These are phyloP conservation scores for Aaosphaeria pasadenensis DNA, from an alignment of 2,329 filamentous ascomycete genomes.

Conservation along the genomic window DNA sequence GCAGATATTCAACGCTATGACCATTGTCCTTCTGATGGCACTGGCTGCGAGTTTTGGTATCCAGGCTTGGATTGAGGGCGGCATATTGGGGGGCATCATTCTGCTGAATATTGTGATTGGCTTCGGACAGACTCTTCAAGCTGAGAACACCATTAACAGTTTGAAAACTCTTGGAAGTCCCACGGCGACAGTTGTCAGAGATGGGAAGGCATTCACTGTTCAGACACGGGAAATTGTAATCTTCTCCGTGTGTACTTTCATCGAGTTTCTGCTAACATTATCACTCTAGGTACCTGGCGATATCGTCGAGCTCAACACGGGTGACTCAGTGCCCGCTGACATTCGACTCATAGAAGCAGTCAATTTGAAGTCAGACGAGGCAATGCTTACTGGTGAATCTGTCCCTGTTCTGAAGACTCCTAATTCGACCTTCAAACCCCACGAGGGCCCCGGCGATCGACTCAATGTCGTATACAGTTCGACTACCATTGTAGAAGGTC, in stretches of 20 bases:
- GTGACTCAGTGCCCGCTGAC: conserved; percentile 69
- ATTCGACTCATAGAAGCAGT: conserved; percentile 60
- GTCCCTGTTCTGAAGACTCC: conserved; percentile 64
- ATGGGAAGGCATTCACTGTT: conserved; percentile 52
- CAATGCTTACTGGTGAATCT: conserved; percentile 68
- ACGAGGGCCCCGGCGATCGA: conserved; percentile 64
- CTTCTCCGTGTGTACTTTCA: background rate
- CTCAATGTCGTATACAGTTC: conserved; percentile 68
- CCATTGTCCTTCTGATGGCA: conserved; percentile 54
- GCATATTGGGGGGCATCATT: conserved; percentile 45
- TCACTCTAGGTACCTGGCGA: conserved; percentile 51
- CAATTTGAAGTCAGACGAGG: conserved; percentile 74
- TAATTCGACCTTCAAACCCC: conserved; percentile 50
- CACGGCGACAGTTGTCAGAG: conserved; percentile 48
- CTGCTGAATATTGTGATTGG: conserved; percentile 45
- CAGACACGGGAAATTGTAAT: conserved; percentile 57
- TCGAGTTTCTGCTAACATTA: background rate
- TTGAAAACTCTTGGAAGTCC: conserved; percentile 46
- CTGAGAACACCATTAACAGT: conserved; percentile 50
- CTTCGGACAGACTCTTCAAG: conserved; percentile 46
- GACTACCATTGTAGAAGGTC: conserved; percentile 67
- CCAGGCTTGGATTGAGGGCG: conserved; percentile 47
- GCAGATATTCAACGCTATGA: conserved; percentile 77
- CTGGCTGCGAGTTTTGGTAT: conserved; percentile 50
- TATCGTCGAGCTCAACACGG: conserved; percentile 59